These are phyloP conservation scores for Neocallimastix lanati DNA, from an alignment of 192 early-diverging fungal species.

Conservation along the genomic window DNA sequence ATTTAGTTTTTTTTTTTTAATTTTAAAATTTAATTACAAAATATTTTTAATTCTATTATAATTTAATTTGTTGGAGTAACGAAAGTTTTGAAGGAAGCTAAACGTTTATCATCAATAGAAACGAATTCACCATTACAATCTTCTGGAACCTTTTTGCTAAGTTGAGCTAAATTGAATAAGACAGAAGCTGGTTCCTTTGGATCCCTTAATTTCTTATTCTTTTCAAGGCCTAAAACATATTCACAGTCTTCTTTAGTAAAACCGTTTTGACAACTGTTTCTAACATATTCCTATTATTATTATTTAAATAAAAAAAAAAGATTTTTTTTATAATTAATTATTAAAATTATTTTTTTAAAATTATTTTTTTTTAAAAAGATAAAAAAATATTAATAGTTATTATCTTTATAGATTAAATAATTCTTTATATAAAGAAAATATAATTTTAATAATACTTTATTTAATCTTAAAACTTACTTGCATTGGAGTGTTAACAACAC, in stretches of 20 bases:
- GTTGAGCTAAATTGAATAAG: neutral
- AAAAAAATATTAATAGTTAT: no score
- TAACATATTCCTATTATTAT: neutral
- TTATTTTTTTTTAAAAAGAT: no score
- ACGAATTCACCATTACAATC: neutral
- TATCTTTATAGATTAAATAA: no score
- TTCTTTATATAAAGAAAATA: no score
- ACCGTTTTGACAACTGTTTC: neutral
- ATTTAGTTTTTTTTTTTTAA: no score
- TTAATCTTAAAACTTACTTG: neutral
- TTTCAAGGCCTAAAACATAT: neutral
- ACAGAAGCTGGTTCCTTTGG: neutral
- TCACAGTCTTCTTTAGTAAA: neutral
- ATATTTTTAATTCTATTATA: no score
- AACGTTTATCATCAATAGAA: neutral
- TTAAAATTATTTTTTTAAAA: no score
- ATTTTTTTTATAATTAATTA: no score
- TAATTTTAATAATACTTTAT: no score
- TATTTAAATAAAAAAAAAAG: no score
- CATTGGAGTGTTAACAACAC: conserved; percentile 5
- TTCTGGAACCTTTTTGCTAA: neutral
- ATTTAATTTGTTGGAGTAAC: no score
- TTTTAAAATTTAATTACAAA: no score
- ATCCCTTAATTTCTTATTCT: neutral
- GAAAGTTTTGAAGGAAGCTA: neutral